phyloP scores from a whole-genome alignment of 805 yeast species.

The Metschnikowia shivogae region DNA sequence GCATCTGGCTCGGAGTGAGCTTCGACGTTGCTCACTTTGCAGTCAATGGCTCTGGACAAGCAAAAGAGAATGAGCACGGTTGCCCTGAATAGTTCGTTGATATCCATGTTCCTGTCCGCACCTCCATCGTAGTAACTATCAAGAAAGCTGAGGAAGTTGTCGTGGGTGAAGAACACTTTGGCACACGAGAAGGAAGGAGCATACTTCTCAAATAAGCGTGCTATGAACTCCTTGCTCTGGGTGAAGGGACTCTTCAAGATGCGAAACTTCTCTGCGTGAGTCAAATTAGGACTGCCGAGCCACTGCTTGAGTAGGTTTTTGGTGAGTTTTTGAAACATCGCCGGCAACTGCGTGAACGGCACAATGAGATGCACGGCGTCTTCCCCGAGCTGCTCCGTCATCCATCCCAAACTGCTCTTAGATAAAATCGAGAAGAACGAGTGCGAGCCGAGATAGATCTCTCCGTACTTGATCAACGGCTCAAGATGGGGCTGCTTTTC shows the following conservation, averaged over 20 bases:
- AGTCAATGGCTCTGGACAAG: slow-evolving; percentile 3
- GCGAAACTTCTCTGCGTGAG: slow-evolving; percentile 16
- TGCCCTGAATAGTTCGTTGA: slow-evolving; percentile 8
- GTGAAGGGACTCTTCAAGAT: slow-evolving; percentile 24
- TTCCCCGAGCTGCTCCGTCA: slow-evolving; percentile 24
- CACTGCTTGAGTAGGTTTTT: slow-evolving; percentile 21
- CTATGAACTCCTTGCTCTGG: slow-evolving; percentile 11
- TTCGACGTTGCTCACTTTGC: not conserved
- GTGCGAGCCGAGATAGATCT: slow-evolving; percentile 33
- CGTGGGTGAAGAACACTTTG: slow-evolving; percentile 1
- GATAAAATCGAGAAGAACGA: slow-evolving; percentile 35
- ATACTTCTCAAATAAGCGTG: slow-evolving; percentile 3
- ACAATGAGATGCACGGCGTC: slow-evolving; percentile 17
- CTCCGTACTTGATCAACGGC: slow-evolving; percentile 5
- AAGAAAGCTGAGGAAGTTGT: not conserved
- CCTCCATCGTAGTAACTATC: slow-evolving; percentile 8
- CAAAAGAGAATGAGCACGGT: slow-evolving; percentile 9
- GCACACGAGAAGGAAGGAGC: slow-evolving; percentile 4
- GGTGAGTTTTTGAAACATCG: slow-evolving; percentile 19
- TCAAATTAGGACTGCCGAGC: slow-evolving; percentile 29
- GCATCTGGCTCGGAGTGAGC: not conserved
- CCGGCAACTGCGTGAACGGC: slow-evolving; percentile 30
- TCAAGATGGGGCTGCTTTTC: not conserved
- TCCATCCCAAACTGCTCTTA: slow-evolving; percentile 31
- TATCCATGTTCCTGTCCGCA: slow-evolving; percentile 1